phyloP scores from a whole-genome alignment of 805 yeast genomes.

The Yamadazyma endophytica region DNA sequence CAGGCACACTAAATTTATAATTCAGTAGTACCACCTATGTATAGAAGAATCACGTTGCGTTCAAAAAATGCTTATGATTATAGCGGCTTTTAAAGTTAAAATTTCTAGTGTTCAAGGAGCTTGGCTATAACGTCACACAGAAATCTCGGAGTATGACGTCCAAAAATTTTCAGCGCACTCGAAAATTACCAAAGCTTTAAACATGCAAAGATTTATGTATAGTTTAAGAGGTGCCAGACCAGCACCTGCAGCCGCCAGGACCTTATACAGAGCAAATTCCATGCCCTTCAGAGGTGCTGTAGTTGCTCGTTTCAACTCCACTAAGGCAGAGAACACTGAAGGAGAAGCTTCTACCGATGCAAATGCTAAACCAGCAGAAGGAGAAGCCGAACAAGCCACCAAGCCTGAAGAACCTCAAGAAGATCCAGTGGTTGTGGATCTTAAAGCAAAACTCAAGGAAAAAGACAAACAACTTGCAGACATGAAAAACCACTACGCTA shows the following conservation, averaged over 20 bases:
- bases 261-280: neutral
- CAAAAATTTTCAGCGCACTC: no score
- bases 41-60: no score
- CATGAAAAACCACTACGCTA: conserved; percentile 74
- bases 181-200: no score
- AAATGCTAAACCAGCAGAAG: conserved; percentile 7
- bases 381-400: conserved; percentile 6
- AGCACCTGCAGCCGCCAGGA: neutral
- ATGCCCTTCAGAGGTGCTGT: neutral
- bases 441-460: conserved; percentile 50
- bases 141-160: no score
- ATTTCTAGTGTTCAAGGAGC: no score
- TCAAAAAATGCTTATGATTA: no score
- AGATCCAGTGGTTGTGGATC: conserved; percentile 21
- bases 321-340: conserved; percentile 12
- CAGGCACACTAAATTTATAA: no score
- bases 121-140: no score
- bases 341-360: no score
- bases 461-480: conserved; percentile 76
- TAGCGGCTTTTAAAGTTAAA: no score
- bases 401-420: conserved; percentile 11
- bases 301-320: conserved; percentile 15
- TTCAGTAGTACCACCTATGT: no score
- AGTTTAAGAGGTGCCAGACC: neutral
- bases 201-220: no score